phyloP scores from a whole-genome alignment of 2,329 filamentous ascomycete genomes.

The Clonostachys rosea region DNA sequence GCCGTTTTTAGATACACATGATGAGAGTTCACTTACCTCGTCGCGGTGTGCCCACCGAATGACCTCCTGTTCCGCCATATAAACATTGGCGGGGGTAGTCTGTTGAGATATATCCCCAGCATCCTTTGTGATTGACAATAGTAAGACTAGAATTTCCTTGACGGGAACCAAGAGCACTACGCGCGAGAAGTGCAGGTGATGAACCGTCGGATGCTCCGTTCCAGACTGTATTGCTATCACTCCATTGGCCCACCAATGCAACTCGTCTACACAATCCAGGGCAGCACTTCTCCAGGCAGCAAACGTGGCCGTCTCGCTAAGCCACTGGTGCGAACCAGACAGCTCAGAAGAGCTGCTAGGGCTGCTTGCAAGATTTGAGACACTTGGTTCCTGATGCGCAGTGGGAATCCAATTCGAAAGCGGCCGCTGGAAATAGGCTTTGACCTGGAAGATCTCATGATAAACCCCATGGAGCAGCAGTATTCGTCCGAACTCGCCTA shows the following conservation, averaged over 20 bases:
- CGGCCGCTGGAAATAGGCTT: constrained; percentile 7
- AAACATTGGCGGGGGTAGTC: too few relatives aligned
- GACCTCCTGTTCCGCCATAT: constrained; percentile 7
- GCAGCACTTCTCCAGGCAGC: constrained; percentile 31
- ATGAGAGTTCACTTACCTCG: constrained; percentile 8
- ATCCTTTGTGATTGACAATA: background rate
- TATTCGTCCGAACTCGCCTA: constrained; percentile 12
- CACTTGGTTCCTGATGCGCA: constrained; percentile 1
- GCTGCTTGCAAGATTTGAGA: too few relatives aligned
- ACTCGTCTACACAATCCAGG: constrained; percentile 42
- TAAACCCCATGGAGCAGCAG: constrained; percentile 12
- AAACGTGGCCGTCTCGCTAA: background rate
- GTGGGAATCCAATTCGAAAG: constrained; percentile 11
- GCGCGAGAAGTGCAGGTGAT: constrained; percentile 48
- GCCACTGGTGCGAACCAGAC: background rate
- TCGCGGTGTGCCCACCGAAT: constrained; percentile 19
- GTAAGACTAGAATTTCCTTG: background rate
- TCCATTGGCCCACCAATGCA: constrained; percentile 52
- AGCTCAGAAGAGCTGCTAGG: too few relatives aligned
- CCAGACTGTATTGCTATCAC: constrained; percentile 39
- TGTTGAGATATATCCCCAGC: background rate
- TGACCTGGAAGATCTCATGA: constrained; percentile 9
- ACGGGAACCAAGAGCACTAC: constrained; percentile 42
- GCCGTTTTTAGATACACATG: background rate
- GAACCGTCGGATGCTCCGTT: constrained; percentile 44